Base-by-base conservation (phyloP, 2,329 filamentous ascomycete genomes). In the Cladosporium oxysporum region DNA sequence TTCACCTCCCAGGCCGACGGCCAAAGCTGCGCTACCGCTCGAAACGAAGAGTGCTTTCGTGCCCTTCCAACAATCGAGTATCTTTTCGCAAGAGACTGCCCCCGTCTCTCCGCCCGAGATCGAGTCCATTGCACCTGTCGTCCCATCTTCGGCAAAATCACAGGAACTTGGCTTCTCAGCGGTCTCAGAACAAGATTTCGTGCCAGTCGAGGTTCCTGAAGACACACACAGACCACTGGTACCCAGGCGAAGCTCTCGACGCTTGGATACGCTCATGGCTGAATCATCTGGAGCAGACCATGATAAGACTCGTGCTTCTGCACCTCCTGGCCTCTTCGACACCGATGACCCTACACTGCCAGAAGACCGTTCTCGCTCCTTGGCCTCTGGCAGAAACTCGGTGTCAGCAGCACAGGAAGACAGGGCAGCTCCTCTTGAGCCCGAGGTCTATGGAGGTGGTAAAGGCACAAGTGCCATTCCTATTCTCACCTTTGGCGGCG, bases 111-210 rank as follows among this genome's bases (percentile, higher is more conserved):
- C 69, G 1, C 63, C 29, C 18, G 69, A 72, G 18, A 55, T 64
- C 21, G 63, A 70, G 53, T 71, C 71, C 18, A 59, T 69, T 23
- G 44, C 29, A 3, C 29, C 52, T 21, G 18, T 47, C n/a, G 41
- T n/a, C n/a, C n/a, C 41, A 23, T 47, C n/a, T 47, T 10, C 29
- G 31, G 26, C 16, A 10, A 29, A 33, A 14, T n/a, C 58, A 49
- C 37, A 61, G 35, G 23, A 31, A 1, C 37, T 78, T 18, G 66
- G 70, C 47, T 72, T 74, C 41, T 77, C 76, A 41, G 68, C 69
- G 11, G 69, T 78, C 29, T 70, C 71, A 52, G 68, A 73, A 33
- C 74, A 77, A 64, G 68, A 71, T 41, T 73, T 73, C 14, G 74
- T 72, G 62, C 72, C 74, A n/a, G 53, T 47, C 33, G 37, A 47